Evolutionary conservation across 2,329 filamentous ascomycete genomes (phyloP).

Genomic region (Fusarium sp.): DNA sequence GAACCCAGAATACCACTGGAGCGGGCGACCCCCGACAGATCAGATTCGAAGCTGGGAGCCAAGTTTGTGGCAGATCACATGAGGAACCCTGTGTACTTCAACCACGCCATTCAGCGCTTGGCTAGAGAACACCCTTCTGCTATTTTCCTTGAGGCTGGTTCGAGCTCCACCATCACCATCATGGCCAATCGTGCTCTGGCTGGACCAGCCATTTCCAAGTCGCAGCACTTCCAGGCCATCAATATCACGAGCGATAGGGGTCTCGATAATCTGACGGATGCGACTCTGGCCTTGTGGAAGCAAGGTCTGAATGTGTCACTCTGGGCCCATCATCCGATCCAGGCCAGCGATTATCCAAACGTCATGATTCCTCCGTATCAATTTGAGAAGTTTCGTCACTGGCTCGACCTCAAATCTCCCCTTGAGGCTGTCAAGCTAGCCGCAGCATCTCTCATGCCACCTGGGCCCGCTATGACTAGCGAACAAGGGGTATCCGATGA

Average conservation of each 20-base stretch:
- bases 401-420: background rate
- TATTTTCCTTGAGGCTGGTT: conserved; percentile 21
- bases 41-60: background rate
- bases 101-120: conserved; percentile 59
- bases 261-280: background rate
- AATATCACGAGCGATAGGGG: background rate
- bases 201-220: background rate
- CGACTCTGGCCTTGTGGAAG: conserved; percentile 6
- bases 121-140: conserved; percentile 30
- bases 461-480: too few species aligned
- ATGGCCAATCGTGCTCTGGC: conserved; percentile 10
- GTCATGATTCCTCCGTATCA: conserved; percentile 17
- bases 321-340: conserved; percentile 3
- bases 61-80: conserved; percentile 38
- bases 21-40: conserved; percentile 8
- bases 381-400: conserved; percentile 17
- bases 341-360: background rate
- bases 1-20: background rate
- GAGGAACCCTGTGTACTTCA: conserved; percentile 61
- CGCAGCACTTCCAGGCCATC: conserved; percentile 1
- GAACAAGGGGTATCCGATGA: background rate
- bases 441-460: too few species aligned
- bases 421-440: background rate
- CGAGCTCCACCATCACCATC: conserved; percentile 9
- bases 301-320: conserved; percentile 1